Conservation (phyloP, 169 alveolate genomes). For the Cryptosporidium tyzzeri region DNA sequence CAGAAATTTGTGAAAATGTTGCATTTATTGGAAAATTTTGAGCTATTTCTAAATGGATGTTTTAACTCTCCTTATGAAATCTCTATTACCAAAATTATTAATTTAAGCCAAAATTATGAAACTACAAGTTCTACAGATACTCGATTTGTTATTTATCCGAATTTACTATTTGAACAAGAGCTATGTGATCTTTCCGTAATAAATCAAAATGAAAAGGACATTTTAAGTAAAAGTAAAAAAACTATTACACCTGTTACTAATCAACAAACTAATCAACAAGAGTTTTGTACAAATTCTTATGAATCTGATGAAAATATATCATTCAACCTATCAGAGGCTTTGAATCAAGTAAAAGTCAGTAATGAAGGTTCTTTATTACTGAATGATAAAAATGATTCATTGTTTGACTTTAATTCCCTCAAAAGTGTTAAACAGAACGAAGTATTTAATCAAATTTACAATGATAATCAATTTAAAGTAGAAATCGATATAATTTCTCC, state of each 20-base stretch:
- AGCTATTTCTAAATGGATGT: constrained; percentile 2
- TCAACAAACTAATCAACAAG: background rate
- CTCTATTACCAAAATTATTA: constrained; percentile 19
- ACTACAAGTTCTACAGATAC: background rate
- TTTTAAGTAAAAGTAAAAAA: background rate
- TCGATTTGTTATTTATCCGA: background rate
- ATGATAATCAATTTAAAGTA: background rate
- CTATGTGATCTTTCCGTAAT: background rate
- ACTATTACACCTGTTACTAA: background rate
- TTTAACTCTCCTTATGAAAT: constrained; percentile 24
- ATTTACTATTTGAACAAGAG: background rate
- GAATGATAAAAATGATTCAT: too few relatives aligned
- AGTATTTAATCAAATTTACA: background rate
- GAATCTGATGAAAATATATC: background rate
- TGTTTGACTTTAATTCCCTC: too few relatives aligned
- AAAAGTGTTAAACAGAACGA: background rate
- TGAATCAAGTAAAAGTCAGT: too few relatives aligned
- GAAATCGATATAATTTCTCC: constrained; percentile 12
- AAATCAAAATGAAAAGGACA: background rate
- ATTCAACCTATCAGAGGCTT: background rate
- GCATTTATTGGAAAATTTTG: background rate
- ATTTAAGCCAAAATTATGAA: background rate
- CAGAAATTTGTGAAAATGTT: constrained; percentile 35
- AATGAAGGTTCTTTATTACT: background rate
- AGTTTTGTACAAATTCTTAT: background rate